These are phyloP conservation scores for Limnomonas spitsbergensis DNA, from an alignment of 139 green algal species.

Conservation along the genomic window DNA sequence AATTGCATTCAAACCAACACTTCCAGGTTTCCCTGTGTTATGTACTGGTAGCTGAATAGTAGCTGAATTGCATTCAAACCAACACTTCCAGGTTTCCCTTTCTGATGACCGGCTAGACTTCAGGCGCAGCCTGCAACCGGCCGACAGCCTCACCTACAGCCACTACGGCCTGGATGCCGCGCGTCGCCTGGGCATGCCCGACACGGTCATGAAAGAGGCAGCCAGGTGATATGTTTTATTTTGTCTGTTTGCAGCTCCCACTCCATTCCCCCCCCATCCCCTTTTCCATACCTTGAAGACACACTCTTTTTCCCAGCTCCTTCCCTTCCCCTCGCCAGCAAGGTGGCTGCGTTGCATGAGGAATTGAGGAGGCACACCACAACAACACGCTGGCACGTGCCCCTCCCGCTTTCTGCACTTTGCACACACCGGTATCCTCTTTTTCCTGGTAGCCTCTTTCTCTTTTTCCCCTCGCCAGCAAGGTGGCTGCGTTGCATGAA, in stretches of 20 bases:
- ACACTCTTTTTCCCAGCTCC: background rate
- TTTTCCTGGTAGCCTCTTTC: background rate
- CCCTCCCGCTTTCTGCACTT: too few relatives aligned
- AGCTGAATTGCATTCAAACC: too few relatives aligned
- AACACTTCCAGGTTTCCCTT: conserved; percentile 36
- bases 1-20: too few relatives aligned
- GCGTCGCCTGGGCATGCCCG: conserved; percentile 42
- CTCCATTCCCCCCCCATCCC: too few relatives aligned
- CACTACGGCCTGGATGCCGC: conserved; percentile 72
- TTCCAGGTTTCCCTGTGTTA: too few relatives aligned
- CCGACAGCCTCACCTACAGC: conserved; percentile 6
- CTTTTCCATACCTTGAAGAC: background rate
- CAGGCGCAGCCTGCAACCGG: conserved; percentile 43
- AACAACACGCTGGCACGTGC: background rate
- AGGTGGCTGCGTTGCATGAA: background rate
- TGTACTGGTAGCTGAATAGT: background rate
- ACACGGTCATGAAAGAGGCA: conserved; percentile 25
- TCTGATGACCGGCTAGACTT: conserved; percentile 33
- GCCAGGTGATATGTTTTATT: background rate
- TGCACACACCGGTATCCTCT: too few relatives aligned
- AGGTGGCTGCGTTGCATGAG: background rate
- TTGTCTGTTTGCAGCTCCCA: background rate
- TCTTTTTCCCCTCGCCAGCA: background rate
- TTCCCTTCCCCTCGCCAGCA: background rate
- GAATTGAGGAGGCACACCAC: background rate